Percentiles rank a stretch among this genome's conserved stretches.
phyloP scores from a whole-genome alignment of 441 rosid genomes.

The Bocquillonia castaneifolia region DNA sequence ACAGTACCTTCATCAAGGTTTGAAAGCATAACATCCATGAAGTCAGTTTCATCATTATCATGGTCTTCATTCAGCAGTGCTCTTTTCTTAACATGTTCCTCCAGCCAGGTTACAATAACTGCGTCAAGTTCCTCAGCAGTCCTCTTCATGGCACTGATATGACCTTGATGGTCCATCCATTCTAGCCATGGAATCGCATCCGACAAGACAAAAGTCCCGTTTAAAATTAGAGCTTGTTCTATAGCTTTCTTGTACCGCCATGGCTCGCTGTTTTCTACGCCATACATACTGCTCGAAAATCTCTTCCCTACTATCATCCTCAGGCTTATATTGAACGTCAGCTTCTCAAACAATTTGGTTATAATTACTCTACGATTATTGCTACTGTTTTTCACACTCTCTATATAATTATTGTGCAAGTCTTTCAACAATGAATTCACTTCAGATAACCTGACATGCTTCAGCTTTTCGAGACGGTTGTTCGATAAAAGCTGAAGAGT shows the following conservation, averaged over 20 bases:
- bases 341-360: slow-evolving; percentile 31
- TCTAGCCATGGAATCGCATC: slow-evolving; percentile 53
- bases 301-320: slow-evolving; percentile 40
- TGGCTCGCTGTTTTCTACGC: slow-evolving; percentile 31
- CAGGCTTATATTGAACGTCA: slow-evolving; percentile 44
- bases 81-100: slow-evolving; percentile 37
- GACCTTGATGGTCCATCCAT: slow-evolving; percentile 46
- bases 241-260: slow-evolving; percentile 43
- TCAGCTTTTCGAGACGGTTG: slow-evolving; percentile 41
- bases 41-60: slow-evolving; percentile 18
- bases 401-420: slow-evolving; percentile 16
- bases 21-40: slow-evolving; percentile 47
- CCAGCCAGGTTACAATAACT: slow-evolving; percentile 39
- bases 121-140: slow-evolving; percentile 41
- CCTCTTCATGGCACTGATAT: slow-evolving; percentile 40
- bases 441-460: slow-evolving; percentile 41
- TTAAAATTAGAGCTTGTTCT: slow-evolving; percentile 31
- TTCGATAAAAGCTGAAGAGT: slow-evolving; percentile 49
- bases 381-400: neutral
- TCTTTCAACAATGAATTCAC: slow-evolving; percentile 36
- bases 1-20: slow-evolving; percentile 35
- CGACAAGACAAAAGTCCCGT: slow-evolving; percentile 32
- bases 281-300: slow-evolving; percentile 26
- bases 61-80: neutral
- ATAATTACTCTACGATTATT: slow-evolving; percentile 22